Evolutionary conservation across 208 protist genomes (phyloP).

Genomic region (Crithidia sp.): DNA sequence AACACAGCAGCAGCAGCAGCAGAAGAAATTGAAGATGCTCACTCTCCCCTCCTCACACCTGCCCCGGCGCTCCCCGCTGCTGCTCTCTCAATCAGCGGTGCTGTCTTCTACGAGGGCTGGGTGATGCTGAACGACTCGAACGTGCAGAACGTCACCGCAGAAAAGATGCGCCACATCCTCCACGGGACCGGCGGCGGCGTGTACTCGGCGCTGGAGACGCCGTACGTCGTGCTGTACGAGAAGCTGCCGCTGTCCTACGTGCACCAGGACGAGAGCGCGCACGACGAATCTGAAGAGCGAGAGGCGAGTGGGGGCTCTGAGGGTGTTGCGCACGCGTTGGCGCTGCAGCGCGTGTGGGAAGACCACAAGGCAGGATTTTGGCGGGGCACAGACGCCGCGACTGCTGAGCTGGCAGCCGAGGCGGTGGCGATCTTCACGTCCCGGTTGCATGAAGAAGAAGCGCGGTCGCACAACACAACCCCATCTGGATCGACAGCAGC

Average conservation of each 20-base stretch:
- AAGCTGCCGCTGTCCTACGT: constrained; percentile 21
- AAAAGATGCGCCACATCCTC: constrained; percentile 40
- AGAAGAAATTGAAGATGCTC: background rate
- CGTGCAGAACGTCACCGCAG: constrained; percentile 31
- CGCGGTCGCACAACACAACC: background rate
- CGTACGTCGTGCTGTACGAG: constrained; percentile 72
- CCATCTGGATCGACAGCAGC: background rate
- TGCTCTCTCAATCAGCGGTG: constrained; percentile 16
- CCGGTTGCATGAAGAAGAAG: constrained; percentile 10
- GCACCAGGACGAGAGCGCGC: background rate
- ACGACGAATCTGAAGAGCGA: background rate
- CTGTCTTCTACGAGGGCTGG: constrained; percentile 38
- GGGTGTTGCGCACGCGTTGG: background rate
- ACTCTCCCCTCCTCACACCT: constrained; percentile 7
- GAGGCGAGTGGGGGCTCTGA: background rate
- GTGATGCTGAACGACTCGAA: constrained; percentile 68
- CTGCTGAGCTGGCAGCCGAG: constrained; percentile 3
- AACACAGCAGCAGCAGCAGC: background rate
- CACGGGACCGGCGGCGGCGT: constrained; percentile 40
- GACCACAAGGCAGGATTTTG: background rate
- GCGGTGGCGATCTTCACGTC: background rate
- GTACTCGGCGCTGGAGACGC: constrained; percentile 53
- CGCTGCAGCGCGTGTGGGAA: constrained; percentile 8
- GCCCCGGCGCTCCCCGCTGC: background rate
- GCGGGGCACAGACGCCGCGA: background rate